Percentiles rank a stretch among this genome's conserved stretches.
These are phyloP conservation scores for Erodium trifolium DNA, from an alignment of 441 rosid species.

Conservation along the genomic window DNA sequence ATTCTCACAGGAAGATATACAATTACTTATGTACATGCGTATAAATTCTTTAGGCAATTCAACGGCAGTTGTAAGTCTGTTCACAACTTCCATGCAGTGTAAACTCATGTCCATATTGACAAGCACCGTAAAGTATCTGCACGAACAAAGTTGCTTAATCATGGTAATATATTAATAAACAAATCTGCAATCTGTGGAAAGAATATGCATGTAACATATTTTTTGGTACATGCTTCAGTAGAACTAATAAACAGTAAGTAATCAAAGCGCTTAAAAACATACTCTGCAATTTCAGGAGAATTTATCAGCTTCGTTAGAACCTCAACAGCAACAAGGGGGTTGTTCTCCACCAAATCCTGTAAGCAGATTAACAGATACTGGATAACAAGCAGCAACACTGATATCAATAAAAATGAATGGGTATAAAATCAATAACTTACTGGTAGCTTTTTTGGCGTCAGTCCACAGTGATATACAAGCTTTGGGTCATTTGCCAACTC, in stretches of 20 bases:
- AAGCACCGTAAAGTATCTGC: constrained; percentile 78
- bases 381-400: constrained; percentile 15
- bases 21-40: constrained; percentile 78
- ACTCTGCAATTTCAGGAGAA: constrained; percentile 79
- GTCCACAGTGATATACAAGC: constrained; percentile 86
- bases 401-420: not conserved
- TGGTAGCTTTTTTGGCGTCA: constrained; percentile 79
- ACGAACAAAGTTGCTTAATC: constrained; percentile 8
- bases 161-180: not conserved
- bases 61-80: constrained; percentile 89
- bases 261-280: constrained; percentile 26
- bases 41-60: constrained; percentile 88
- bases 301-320: constrained; percentile 78
- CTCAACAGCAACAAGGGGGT: constrained; percentile 86
- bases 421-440: constrained; percentile 34
- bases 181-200: not conserved
- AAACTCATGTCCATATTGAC: constrained; percentile 95
- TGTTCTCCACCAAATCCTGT: constrained; percentile 93
- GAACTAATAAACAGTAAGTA: not conserved
- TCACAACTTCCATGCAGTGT: constrained; percentile 97
- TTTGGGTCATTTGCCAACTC: constrained; percentile 77
- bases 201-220: not conserved
- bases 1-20: constrained; percentile 86
- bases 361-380: constrained; percentile 19
- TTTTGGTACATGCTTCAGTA: not conserved